Conservation (phyloP, 108 stramenopile species). For the Skeletonema costatum region DNA sequence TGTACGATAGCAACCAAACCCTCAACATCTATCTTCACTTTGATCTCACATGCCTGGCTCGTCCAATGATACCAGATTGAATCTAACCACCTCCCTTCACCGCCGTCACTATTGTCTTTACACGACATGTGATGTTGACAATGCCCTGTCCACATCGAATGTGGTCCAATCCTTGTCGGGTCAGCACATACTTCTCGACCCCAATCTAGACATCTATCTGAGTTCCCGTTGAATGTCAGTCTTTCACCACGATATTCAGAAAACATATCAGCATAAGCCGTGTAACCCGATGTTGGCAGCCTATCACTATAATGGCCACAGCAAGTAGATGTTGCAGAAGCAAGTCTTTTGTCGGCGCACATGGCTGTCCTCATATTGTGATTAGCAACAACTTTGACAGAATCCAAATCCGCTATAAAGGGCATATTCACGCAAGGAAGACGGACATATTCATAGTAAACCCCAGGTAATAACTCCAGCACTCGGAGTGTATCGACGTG, state of each 20-base stretch:
- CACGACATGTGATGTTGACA: constrained; percentile 23
- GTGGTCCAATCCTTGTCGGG: constrained; percentile 8
- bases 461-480: constrained; percentile 39
- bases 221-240: constrained; percentile 22
- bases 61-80: constrained; percentile 49
- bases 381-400: constrained; percentile 26
- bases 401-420: constrained; percentile 34
- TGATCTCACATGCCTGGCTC: constrained; percentile 34
- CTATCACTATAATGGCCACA: constrained; percentile 18
- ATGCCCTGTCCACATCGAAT: constrained; percentile 4
- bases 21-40: constrained; percentile 51
- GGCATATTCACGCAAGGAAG: constrained; percentile 62
- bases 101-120: not conserved
- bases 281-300: not conserved
- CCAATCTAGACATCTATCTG: constrained; percentile 25
- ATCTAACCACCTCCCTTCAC: not conserved
- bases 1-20: constrained; percentile 64
- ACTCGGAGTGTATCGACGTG: constrained; percentile 47
- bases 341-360: constrained; percentile 32
- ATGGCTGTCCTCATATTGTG: not conserved
- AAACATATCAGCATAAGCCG: constrained; percentile 15
- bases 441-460: constrained; percentile 62
- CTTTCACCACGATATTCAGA: constrained; percentile 26
- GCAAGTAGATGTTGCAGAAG: constrained; percentile 25
- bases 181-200: constrained; percentile 6